Evolutionary conservation across 2,329 filamentous ascomycete species (phyloP).

Genomic region (Sclerotinia trifoliorum): DNA sequence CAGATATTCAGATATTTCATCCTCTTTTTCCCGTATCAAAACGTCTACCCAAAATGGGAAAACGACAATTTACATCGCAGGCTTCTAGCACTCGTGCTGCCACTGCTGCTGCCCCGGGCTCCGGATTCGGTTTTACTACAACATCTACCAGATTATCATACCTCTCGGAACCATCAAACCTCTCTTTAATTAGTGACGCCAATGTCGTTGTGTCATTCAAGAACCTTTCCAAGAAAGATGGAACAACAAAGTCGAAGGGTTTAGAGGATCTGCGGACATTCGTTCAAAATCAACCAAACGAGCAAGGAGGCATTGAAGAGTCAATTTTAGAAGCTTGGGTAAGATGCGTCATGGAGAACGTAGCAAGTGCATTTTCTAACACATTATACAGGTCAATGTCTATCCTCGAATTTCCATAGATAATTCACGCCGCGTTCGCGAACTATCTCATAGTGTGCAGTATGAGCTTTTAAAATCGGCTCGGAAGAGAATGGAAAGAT

Average conservation of each 20-base stretch:
- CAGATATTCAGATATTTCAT: neutral
- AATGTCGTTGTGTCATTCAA: constrained; percentile 89
- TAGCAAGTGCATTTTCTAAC: neutral
- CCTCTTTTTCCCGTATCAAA: neutral
- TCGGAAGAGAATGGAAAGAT: constrained; percentile 80
- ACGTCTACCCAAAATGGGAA: constrained; percentile 32
- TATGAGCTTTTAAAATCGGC: constrained; percentile 58
- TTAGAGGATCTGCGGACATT: constrained; percentile 78
- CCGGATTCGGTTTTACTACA: constrained; percentile 39
- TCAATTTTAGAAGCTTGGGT: constrained; percentile 87
- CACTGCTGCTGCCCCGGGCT: constrained; percentile 34
- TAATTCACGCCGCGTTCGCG: constrained; percentile 80
- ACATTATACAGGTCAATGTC: constrained; percentile 63
- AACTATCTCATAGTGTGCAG: constrained; percentile 77
- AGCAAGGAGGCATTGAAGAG: constrained; percentile 68
- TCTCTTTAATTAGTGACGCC: constrained; percentile 72
- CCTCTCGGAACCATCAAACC: constrained; percentile 79
- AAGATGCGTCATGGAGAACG: constrained; percentile 41
- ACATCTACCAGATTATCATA: constrained; percentile 68
- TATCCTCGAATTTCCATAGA: constrained; percentile 92
- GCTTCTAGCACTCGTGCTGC: constrained; percentile 41
- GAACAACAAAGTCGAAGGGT: constrained; percentile 85
- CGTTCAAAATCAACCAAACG: constrained; percentile 54
- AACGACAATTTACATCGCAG: constrained; percentile 37
- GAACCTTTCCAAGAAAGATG: constrained; percentile 88